These are phyloP conservation scores for Candida easanensis DNA, from an alignment of 805 yeast genomes.

Conservation along the genomic window DNA sequence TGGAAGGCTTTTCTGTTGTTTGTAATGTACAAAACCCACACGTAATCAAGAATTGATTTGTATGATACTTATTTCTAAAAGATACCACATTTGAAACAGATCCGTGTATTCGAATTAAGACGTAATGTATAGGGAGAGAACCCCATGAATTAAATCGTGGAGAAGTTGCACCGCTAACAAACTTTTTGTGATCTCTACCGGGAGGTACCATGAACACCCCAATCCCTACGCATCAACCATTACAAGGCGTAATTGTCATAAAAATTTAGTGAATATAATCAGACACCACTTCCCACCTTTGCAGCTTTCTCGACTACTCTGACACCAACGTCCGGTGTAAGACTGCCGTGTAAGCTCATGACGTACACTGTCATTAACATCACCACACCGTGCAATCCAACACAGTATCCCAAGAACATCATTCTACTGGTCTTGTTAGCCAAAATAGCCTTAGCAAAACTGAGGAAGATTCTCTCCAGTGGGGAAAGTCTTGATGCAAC, in stretches of 20 bases:
- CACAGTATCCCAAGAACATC: slow-evolving; percentile 69
- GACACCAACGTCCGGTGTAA: slow-evolving; percentile 9
- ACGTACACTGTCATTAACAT: slow-evolving; percentile 59
- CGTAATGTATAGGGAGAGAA: no score
- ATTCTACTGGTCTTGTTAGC: slow-evolving; percentile 71
- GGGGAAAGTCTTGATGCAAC: slow-evolving; percentile 71
- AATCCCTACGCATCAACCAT: no score
- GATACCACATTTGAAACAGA: no score
- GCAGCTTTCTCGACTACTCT: slow-evolving; percentile 6
- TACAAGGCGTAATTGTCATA: background rate
- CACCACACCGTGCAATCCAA: slow-evolving; percentile 71
- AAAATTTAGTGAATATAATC: background rate
- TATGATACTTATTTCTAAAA: no score
- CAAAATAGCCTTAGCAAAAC: slow-evolving; percentile 69
- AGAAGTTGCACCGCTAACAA: no score
- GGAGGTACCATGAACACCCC: no score
- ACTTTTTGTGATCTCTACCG: no score
- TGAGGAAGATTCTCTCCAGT: slow-evolving; percentile 71
- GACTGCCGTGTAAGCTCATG: slow-evolving; percentile 41
- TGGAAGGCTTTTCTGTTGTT: slow-evolving; percentile 11
- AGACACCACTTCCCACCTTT: background rate
- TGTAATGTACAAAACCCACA: slow-evolving; percentile 12
- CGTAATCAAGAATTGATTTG: background rate
- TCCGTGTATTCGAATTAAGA: no score
- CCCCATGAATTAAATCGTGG: no score